Percentiles rank a stretch among this genome's conserved stretches.
phyloP scores from a whole-genome alignment of 768 basidiomycete genomes.

The Hygrophorus russula region DNA sequence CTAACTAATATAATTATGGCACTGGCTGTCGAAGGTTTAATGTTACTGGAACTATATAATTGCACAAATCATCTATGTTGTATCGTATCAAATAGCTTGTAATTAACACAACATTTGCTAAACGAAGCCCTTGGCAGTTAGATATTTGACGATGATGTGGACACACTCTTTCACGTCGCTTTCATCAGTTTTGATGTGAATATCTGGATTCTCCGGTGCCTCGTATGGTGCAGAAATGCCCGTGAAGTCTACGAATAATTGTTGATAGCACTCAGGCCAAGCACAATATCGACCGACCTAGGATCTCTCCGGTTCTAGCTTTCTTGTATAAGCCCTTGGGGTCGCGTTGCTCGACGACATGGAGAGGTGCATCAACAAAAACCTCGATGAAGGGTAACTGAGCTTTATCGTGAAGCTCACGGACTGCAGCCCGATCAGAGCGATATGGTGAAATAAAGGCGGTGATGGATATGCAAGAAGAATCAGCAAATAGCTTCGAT shows the following conservation, averaged over 20 bases:
- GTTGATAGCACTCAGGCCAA: background rate
- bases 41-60: no score
- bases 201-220: conserved; percentile 72
- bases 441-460: conserved; percentile 99
- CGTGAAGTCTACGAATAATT: conserved; percentile 67
- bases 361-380: conserved; percentile 85
- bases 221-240: conserved; percentile 98
- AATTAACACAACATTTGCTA: conserved; percentile 6
- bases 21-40: no score
- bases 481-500: conserved; percentile 86
- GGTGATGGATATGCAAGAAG: conserved; percentile 77
- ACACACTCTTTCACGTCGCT: conserved; percentile 72
- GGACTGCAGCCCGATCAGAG: conserved; percentile 72
- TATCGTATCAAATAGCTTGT: no score
- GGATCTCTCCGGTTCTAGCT: conserved; percentile 90
- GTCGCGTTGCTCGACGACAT: conserved; percentile 83
- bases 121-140: conserved; percentile 54
- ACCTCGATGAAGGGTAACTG: conserved; percentile 86
- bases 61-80: no score
- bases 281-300: conserved; percentile 41
- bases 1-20: no score
- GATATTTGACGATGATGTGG: conserved; percentile 67
- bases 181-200: conserved; percentile 86
- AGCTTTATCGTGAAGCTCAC: conserved; percentile 67
- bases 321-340: conserved; percentile 98